phyloP scores from a whole-genome alignment of 306 rosid species.

The Fagus sylvatica region DNA sequence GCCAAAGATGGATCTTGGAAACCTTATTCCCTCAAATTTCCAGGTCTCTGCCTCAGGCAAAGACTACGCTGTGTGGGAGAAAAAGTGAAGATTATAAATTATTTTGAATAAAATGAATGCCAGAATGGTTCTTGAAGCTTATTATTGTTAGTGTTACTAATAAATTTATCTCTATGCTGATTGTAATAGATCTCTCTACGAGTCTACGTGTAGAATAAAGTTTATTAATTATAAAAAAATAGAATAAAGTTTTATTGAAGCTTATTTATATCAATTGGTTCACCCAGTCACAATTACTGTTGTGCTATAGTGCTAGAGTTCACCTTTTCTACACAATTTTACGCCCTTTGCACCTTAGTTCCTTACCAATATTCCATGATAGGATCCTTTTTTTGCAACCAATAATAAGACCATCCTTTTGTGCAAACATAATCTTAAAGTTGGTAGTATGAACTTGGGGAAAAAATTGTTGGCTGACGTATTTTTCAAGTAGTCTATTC shows the following conservation, averaged over 20 bases:
- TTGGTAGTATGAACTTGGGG: no score
- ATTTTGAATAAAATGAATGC: background rate
- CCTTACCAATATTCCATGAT: no score
- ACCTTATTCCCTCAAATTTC: slow-evolving; percentile 55
- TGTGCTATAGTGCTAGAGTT: no score
- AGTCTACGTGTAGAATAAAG: background rate
- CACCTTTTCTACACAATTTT: no score
- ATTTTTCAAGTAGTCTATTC: no score
- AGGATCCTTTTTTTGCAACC: no score
- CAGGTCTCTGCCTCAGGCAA: slow-evolving; percentile 50
- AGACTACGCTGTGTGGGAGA: slow-evolving; percentile 72
- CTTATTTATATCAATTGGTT: background rate
- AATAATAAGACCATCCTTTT: no score
- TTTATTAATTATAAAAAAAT: no score
- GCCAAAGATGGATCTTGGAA: slow-evolving; percentile 50
- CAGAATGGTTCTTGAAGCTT: background rate
- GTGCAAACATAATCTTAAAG: no score
- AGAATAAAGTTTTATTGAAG: background rate
- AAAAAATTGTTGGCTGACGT: no score
- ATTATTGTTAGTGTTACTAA: background rate
- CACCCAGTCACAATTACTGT: background rate
- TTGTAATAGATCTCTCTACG: background rate
- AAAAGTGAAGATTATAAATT: background rate
- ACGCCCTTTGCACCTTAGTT: no score
- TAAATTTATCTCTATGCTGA: background rate